Conservation (phyloP, 164 flowering plant genomes). For the Taxillus chinensis region DNA sequence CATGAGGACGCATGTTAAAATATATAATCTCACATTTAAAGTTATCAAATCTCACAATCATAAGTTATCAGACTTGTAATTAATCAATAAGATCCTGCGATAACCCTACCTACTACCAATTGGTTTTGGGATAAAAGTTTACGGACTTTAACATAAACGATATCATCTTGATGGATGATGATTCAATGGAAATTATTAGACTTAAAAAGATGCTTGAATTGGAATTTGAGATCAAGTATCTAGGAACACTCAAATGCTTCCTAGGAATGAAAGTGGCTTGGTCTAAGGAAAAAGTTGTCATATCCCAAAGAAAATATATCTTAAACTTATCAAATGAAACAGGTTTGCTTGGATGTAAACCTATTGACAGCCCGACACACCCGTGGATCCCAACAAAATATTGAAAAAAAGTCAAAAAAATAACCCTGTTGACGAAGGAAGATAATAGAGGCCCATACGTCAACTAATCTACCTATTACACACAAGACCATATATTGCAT, state of each 20-base stretch:
- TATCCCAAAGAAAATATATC: slow-evolving; percentile 2
- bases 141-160: too few species aligned
- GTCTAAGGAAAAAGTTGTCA: neutral
- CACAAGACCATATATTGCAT: too few species aligned
- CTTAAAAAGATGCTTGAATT: neutral
- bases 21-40: too few species aligned
- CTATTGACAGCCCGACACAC: neutral
- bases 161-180: neutral
- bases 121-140: too few species aligned
- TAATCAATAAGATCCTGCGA: too few species aligned
- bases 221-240: neutral
- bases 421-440: neutral
- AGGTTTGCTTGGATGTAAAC: neutral
- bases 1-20: too few species aligned
- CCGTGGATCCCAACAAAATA: neutral
- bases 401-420: neutral
- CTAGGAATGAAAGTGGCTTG: slow-evolving; percentile 3
- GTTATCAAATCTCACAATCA: too few species aligned
- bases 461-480: too few species aligned
- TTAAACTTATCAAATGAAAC: neutral
- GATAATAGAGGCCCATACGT: neutral
- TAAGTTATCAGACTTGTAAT: too few species aligned
- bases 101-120: too few species aligned
- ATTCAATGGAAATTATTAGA: neutral
- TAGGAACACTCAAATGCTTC: slow-evolving; percentile 1